Evolutionary conservation across 495 filamentous ascomycete genomes (phyloP), one percentile per base, ranked within the genome.

Genomic region (Penicillium bovifimosum): DNA sequence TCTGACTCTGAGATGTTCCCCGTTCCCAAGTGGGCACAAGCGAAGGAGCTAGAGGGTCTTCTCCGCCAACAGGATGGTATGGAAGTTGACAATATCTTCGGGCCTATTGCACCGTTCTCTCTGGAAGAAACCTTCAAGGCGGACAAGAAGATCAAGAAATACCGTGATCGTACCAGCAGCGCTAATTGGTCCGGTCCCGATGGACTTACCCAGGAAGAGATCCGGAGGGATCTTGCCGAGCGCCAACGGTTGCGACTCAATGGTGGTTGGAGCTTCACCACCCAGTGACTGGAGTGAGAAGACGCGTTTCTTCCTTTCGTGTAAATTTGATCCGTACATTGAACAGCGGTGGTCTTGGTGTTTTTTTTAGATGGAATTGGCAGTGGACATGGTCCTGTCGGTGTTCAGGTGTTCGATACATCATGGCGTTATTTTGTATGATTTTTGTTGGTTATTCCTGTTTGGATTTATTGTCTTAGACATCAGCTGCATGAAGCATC

Each of bases 111-210:
- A 10, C 86, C 87, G 31, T 79, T 96, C 62, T 84, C 87, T 54
- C 88, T 99, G 80, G 93, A 99, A 62, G 91, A 96, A 59, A 89
- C 96, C 39, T 99, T 99, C 73, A 86, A 80, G 62, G 79, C 82
- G 53, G 87, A 84, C 64, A 88, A 88, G 64, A 78, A 87, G 54
- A 81, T 86, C 68, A 85, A 88, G 70, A 85, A 86, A 65, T 97
- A 95, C 74, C 79, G 95, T 20, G 83, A 85, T 26, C 75, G 93
- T 18, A 96, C 91, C 29, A 93, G 87, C 56, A 95, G 90, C 65
- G 95, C 93, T 7, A 93, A 95, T 67, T 99, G 93, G 93, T 69
- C 69, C 13, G 84, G 87, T 10, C 68, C 83, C n/a, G 93, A 99
- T 73, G 78, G 83, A 51, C 71, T 99, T 62, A 97, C 91, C 5